phyloP scores from a whole-genome alignment of 2,329 filamentous ascomycete genomes.

The Sclerotinia subarctica region DNA sequence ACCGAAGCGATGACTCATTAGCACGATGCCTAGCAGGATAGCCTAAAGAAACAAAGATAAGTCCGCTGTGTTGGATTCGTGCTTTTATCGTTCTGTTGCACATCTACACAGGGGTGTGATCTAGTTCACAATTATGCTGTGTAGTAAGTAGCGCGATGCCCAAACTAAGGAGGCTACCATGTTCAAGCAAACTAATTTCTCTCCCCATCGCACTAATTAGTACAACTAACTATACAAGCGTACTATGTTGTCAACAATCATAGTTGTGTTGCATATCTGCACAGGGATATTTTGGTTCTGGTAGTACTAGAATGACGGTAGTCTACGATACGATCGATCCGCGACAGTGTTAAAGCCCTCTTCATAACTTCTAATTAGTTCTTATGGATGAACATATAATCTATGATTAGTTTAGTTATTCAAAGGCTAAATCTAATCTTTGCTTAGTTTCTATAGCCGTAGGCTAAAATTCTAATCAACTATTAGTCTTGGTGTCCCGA shows the following conservation, averaged over 20 bases:
- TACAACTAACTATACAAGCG: neutral
- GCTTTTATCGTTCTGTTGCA: too few relatives aligned
- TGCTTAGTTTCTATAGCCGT: too few relatives aligned
- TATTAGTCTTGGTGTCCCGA: neutral
- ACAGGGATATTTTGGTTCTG: neutral
- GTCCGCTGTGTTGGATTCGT: too few relatives aligned
- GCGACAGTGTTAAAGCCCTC: too few relatives aligned
- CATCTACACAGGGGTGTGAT: neutral
- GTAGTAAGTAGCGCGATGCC: neutral
- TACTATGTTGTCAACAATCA: neutral
- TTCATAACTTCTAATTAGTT: neutral
- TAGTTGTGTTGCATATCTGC: neutral
- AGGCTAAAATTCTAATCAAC: neutral
- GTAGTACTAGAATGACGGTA: neutral
- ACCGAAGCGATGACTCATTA: too few relatives aligned
- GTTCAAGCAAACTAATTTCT: neutral
- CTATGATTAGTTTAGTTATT: too few relatives aligned
- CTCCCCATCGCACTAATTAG: neutral
- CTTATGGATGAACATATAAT: neutral
- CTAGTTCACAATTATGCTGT: neutral
- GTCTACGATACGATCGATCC: neutral
- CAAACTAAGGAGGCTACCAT: too few relatives aligned
- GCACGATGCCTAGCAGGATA: too few relatives aligned
- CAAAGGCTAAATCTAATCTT: too few relatives aligned
- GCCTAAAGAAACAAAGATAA: too few relatives aligned